These are phyloP conservation scores for Dactylellina cionopaga DNA, from an alignment of 2,329 filamentous ascomycete species.

Conservation along the genomic window DNA sequence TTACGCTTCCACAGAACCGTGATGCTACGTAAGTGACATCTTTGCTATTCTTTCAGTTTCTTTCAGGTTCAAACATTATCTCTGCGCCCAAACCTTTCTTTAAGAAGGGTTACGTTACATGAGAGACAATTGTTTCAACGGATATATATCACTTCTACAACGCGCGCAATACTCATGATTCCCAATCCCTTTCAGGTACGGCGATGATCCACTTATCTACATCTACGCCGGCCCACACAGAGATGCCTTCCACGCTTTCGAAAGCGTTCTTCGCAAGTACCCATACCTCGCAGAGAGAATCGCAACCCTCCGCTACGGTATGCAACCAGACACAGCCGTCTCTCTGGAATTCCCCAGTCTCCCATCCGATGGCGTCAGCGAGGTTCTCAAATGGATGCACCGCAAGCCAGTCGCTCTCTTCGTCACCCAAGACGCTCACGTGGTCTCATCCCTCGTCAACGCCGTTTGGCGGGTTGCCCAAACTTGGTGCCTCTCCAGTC, in stretches of 20 bases:
- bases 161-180: too few relatives aligned
- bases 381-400: neutral
- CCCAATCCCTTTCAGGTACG: too few relatives aligned
- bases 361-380: neutral
- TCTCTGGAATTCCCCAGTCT: neutral
- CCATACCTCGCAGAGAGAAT: neutral
- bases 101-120: too few relatives aligned
- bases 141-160: too few relatives aligned
- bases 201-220: neutral
- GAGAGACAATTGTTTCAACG: too few relatives aligned
- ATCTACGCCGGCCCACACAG: neutral
- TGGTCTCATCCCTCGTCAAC: neutral
- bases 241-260: neutral
- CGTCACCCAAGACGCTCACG: neutral
- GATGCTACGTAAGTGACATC: too few relatives aligned
- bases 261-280: neutral
- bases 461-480: neutral
- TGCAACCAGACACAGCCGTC: neutral
- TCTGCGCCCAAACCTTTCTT: too few relatives aligned
- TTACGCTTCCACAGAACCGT: too few relatives aligned
- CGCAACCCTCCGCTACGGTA: neutral
- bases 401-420: neutral
- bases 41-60: too few relatives aligned
- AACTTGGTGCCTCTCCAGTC: neutral
- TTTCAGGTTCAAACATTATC: too few relatives aligned